Evolutionary conservation across 805 yeast species (phyloP).

Genomic region (Wickerhamiella shivajii): DNA sequence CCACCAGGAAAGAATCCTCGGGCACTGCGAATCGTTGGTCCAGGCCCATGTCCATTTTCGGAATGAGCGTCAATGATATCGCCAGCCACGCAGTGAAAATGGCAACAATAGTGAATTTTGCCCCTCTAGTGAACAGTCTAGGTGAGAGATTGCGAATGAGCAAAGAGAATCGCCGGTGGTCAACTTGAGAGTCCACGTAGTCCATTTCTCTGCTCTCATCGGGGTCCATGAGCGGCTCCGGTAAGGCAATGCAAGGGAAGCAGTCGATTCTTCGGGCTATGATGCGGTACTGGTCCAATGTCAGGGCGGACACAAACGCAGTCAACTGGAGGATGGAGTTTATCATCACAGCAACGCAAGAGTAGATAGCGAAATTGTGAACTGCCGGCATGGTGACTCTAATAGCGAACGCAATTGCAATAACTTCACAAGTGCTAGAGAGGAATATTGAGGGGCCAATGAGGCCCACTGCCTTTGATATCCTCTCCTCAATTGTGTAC

Average conservation of each 20-base stretch:
- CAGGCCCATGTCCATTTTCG: slow-evolving; percentile 59
- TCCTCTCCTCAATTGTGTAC: slow-evolving; percentile 39
- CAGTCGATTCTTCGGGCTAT: slow-evolving; percentile 48
- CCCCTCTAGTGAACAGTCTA: slow-evolving; percentile 34
- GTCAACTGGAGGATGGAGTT: slow-evolving; percentile 73
- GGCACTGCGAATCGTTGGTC: slow-evolving; percentile 89
- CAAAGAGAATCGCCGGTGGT: slow-evolving; percentile 26
- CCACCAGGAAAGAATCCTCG: slow-evolving; percentile 60
- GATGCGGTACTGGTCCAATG: slow-evolving; percentile 49
- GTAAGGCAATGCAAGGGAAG: slow-evolving; percentile 36
- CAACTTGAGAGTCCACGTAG: slow-evolving; percentile 13
- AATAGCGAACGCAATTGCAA: slow-evolving; percentile 67
- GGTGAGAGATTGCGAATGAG: slow-evolving; percentile 45
- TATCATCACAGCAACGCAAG: slow-evolving; percentile 70
- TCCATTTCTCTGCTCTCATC: slow-evolving; percentile 9
- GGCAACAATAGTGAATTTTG: slow-evolving; percentile 34
- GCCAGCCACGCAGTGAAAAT: slow-evolving; percentile 52
- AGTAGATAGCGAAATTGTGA: slow-evolving; percentile 77
- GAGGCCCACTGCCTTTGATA: slow-evolving; percentile 49
- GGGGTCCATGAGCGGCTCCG: slow-evolving; percentile 3
- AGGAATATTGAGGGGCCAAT: slow-evolving; percentile 80
- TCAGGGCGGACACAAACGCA: slow-evolving; percentile 56
- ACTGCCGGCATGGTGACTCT: slow-evolving; percentile 93
- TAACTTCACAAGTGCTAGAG: slow-evolving; percentile 63
- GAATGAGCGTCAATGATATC: slow-evolving; percentile 52